Conservation (phyloP, 345 rosid genomes). For the Brassica carinata region DNA sequence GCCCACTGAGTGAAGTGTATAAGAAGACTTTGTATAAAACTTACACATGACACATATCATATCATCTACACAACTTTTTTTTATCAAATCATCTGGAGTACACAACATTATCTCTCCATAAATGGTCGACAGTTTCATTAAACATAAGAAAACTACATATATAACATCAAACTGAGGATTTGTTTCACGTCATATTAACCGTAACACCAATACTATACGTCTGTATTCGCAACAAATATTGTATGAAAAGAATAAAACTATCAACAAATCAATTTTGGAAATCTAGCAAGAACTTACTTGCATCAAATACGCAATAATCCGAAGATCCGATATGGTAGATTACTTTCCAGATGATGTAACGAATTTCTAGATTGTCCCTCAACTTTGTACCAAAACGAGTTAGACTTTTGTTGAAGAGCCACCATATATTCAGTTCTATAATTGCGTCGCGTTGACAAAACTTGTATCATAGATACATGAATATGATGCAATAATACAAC, state of each 20-base stretch:
- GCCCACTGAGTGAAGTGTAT: background rate
- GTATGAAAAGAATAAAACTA: background rate
- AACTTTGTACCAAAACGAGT: background rate
- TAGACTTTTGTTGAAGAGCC: background rate
- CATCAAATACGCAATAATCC: background rate
- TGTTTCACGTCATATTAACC: background rate
- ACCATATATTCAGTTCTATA: constrained; percentile 19
- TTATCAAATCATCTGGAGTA: too few species aligned
- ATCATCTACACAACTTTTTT: background rate
- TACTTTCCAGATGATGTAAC: background rate
- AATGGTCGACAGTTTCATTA: background rate
- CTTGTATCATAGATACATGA: constrained; percentile 3
- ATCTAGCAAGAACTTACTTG: background rate
- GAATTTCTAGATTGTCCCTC: background rate
- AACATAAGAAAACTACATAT: background rate
- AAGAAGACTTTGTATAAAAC: background rate
- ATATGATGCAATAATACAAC: constrained; percentile 19
- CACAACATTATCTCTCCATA: background rate
- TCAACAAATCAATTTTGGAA: background rate
- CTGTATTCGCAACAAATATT: background rate
- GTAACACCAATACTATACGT: background rate
- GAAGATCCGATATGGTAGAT: background rate
- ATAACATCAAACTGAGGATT: background rate
- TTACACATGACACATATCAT: background rate
- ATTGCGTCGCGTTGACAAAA: constrained; percentile 29